phyloP scores from a whole-genome alignment of 139 green algal species.

The Penium margaritaceum region DNA sequence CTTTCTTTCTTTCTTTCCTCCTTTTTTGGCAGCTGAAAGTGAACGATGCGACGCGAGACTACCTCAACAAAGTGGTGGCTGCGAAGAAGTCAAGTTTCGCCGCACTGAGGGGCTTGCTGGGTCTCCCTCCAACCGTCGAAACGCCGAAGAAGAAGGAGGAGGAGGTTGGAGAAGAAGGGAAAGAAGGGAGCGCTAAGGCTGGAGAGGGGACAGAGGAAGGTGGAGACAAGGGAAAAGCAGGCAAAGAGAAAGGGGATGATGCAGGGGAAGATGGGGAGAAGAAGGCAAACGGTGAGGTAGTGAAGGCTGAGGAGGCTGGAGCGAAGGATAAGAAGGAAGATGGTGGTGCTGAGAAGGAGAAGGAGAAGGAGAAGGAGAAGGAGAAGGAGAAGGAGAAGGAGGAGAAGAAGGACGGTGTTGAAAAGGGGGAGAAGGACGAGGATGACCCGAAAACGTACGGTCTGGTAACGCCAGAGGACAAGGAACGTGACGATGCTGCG shows the following conservation, averaged over 20 bases:
- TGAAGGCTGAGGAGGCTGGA: not conserved
- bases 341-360: not conserved
- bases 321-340: not conserved
- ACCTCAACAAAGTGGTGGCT: slow-evolving; percentile 56
- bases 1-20: not conserved
- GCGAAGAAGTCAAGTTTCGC: slow-evolving; percentile 24
- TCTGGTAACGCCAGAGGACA: slow-evolving; percentile 1
- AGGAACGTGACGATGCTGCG: slow-evolving; percentile 27
- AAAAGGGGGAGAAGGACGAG: slow-evolving; percentile 22
- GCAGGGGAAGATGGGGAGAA: slow-evolving; percentile 34
- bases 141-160: too few species aligned
- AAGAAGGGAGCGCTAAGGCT: not conserved
- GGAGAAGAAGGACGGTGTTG: not conserved
- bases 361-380: slow-evolving; percentile 22
- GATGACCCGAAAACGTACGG: slow-evolving; percentile 6
- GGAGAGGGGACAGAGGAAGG: not conserved
- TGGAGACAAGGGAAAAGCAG: not conserved
- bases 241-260: slow-evolving; percentile 13
- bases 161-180: too few species aligned
- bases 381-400: too few species aligned
- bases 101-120: too few species aligned
- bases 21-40: slow-evolving; percentile 47
- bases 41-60: slow-evolving; percentile 33
- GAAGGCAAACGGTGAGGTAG: slow-evolving; percentile 16
- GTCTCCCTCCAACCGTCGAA: too few species aligned